Evolutionary conservation across 306 rosid genomes (phyloP).

Genomic region (Lagenaria siceraria): DNA sequence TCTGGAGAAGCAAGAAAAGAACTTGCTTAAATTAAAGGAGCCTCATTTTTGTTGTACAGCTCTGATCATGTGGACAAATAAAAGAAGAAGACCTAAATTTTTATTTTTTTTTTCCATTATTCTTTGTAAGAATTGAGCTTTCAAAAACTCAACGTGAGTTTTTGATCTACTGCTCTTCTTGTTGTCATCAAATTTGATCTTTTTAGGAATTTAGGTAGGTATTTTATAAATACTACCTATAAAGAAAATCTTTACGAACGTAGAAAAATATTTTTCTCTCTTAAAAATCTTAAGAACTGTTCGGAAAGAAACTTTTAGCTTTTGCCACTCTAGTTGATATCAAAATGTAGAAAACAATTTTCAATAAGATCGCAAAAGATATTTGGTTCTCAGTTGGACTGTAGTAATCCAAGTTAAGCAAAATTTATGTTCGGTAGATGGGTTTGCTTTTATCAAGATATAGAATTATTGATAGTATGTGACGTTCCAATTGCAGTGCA

Average conservation of each 20-base stretch:
- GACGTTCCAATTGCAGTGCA: no score
- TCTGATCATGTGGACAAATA: slow-evolving; percentile 1
- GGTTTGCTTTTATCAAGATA: not conserved
- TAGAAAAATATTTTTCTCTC: no score
- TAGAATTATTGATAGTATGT: no score
- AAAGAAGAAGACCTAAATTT: not conserved
- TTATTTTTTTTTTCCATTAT: not conserved
- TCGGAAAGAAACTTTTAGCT: no score
- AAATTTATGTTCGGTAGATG: not conserved
- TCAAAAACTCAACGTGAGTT: not conserved
- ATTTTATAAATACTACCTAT: not conserved
- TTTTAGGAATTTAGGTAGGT: not conserved
- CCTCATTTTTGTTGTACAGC: slow-evolving; percentile 5
- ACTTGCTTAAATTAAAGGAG: not conserved
- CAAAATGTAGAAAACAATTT: no score
- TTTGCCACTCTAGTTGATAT: no score
- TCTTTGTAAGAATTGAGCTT: not conserved
- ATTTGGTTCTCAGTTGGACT: no score
- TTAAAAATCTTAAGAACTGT: no score
- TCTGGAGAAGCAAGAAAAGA: not conserved
- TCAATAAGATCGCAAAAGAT: no score
- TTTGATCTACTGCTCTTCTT: not conserved
- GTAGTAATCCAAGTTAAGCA: no score
- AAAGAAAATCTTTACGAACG: no score
- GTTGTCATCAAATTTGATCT: not conserved